A percentile compares a stretch with the other conserved stretches of the same genome.
phyloP scores from a whole-genome alignment of 2,329 filamentous ascomycete genomes.

The Cladorrhinum sp. region DNA sequence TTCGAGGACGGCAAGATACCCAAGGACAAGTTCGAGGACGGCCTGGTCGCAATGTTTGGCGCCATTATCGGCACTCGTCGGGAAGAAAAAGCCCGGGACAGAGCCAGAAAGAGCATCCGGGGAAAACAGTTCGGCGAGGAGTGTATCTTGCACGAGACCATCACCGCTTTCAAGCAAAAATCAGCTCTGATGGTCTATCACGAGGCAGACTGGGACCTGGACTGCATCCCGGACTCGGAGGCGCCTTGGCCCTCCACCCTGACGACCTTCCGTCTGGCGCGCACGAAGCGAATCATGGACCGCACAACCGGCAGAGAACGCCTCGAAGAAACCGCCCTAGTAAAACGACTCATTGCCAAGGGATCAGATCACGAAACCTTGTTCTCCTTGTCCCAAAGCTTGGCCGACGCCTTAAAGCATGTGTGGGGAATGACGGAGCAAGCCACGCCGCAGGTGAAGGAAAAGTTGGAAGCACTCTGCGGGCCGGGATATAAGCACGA shows the following conservation, averaged over 20 bases:
- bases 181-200: constrained; percentile 33
- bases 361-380: no score
- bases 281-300: constrained; percentile 30
- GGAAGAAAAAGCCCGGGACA: background rate
- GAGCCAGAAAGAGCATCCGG: background rate
- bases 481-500: no score
- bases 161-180: constrained; percentile 35
- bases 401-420: no score
- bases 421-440: no score
- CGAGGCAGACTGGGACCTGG: constrained; percentile 35
- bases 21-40: constrained; percentile 30
- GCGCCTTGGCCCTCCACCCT: constrained; percentile 29
- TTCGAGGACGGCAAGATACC: constrained; percentile 33
- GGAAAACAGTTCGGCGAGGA: background rate
- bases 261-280: constrained; percentile 28
- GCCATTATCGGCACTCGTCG: no score
- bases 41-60: constrained; percentile 5
- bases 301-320: constrained; percentile 29
- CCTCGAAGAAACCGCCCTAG: constrained; percentile 32
- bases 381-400: no score
- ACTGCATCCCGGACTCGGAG: constrained; percentile 37
- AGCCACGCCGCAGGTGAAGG: no score
- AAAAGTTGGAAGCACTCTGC: no score
- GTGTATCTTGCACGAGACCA: constrained; percentile 23
- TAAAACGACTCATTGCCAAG: constrained; percentile 13